These are phyloP conservation scores for Termitomyces sp. DNA, from an alignment of 768 basidiomycete genomes.

Conservation along the genomic window DNA sequence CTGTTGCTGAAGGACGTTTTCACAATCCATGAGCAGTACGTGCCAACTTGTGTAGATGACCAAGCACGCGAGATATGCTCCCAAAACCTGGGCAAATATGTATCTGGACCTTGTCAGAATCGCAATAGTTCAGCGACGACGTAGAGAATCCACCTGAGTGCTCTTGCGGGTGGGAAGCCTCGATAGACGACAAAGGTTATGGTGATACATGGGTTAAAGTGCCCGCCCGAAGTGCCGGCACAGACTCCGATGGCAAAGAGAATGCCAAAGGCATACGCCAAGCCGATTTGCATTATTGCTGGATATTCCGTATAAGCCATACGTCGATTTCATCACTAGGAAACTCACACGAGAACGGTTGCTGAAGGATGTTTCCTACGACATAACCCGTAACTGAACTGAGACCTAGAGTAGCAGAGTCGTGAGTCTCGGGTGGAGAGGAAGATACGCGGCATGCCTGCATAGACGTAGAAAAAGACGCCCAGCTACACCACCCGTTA, in stretches of 20 bases:
- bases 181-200: constrained; percentile 47
- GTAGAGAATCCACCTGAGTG: constrained; percentile 29
- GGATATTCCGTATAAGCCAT: background rate
- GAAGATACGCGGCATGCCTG: constrained; percentile 24
- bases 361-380: constrained; percentile 36
- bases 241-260: constrained; percentile 51
- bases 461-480: constrained; percentile 54
- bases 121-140: background rate
- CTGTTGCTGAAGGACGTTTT: constrained; percentile 21
- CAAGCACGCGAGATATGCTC: constrained; percentile 57
- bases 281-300: constrained; percentile 53
- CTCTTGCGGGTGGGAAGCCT: constrained; percentile 49
- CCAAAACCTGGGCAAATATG: constrained; percentile 58
- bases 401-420: constrained; percentile 37
- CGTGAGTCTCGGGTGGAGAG: background rate
- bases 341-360: constrained; percentile 42
- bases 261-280: constrained; percentile 56
- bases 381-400: constrained; percentile 48
- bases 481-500: constrained; percentile 26
- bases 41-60: constrained; percentile 60
- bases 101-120: constrained; percentile 35
- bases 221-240: constrained; percentile 50
- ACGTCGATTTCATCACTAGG: background rate
- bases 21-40: constrained; percentile 33
- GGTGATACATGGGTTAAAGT: constrained; percentile 63